Conservation (phyloP, 2,329 filamentous ascomycete species). For the Bimuria novae-zelandiae region DNA sequence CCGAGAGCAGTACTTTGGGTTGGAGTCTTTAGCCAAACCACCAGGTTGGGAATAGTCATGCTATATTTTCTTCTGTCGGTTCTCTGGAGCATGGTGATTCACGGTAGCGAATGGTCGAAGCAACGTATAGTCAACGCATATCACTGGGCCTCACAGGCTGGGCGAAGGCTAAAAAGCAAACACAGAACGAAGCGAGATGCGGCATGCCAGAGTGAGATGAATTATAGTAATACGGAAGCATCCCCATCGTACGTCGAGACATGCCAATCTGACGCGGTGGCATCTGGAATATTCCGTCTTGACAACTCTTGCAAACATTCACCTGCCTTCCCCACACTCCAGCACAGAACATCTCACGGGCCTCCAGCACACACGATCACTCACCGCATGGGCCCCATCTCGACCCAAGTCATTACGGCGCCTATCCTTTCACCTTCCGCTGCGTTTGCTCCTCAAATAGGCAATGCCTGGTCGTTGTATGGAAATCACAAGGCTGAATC, state of each 20-base stretch:
- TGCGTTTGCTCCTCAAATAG: not conserved
- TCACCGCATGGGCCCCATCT: no score
- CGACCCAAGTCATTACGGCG: no score
- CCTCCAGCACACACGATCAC: not conserved
- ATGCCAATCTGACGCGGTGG: no score
- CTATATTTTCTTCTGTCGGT: not conserved
- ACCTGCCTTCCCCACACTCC: no score
- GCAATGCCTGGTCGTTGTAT: not conserved
- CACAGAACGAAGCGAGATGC: not conserved
- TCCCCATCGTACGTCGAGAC: not conserved
- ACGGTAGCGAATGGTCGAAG: not conserved
- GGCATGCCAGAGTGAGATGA: not conserved
- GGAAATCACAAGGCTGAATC: not conserved
- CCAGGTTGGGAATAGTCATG: not conserved
- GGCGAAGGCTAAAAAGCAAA: not conserved
- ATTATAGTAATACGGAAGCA: not conserved
- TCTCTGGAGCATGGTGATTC: not conserved
- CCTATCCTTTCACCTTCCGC: not conserved
- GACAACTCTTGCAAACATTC: no score
- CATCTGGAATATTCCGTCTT: no score
- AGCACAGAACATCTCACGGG: not conserved
- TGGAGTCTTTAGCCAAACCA: not conserved
- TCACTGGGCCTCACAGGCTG: not conserved
- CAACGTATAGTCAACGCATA: not conserved
- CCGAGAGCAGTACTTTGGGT: not conserved